These are phyloP conservation scores for Botrytis sinoallii DNA, from an alignment of 2,329 filamentous ascomycete genomes.

Conservation along the genomic window DNA sequence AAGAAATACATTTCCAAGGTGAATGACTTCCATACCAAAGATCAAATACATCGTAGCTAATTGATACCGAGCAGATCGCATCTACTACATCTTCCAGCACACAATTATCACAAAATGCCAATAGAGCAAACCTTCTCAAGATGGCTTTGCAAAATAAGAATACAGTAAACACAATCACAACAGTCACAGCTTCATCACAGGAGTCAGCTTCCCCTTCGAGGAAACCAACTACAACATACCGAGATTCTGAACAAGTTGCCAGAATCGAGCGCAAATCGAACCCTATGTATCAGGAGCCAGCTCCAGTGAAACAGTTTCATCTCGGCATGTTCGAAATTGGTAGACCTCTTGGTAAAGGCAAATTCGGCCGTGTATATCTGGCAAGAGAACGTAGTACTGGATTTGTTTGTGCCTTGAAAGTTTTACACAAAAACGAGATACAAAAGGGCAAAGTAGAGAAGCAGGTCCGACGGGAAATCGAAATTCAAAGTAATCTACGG, in stretches of 20 bases:
- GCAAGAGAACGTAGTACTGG: slow-evolving; percentile 65
- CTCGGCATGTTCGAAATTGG: slow-evolving; percentile 76
- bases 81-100: slow-evolving; percentile 30
- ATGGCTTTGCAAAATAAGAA: slow-evolving; percentile 78
- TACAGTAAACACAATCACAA: slow-evolving; percentile 61
- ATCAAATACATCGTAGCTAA: slow-evolving; percentile 30
- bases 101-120: slow-evolving; percentile 51
- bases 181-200: slow-evolving; percentile 66
- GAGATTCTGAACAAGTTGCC: slow-evolving; percentile 48
- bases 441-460: slow-evolving; percentile 67
- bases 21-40: slow-evolving; percentile 43
- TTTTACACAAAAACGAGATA: slow-evolving; percentile 69
- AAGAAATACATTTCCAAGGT: slow-evolving; percentile 74
- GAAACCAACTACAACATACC: slow-evolving; percentile 46
- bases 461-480: slow-evolving; percentile 70
- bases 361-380: slow-evolving; percentile 71
- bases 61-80: slow-evolving; percentile 37
- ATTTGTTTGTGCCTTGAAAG: slow-evolving; percentile 70
- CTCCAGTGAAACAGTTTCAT: slow-evolving; percentile 62
- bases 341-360: slow-evolving; percentile 69
- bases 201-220: slow-evolving; percentile 50
- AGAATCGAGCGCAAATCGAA: slow-evolving; percentile 50
- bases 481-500: slow-evolving; percentile 70
- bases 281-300: slow-evolving; percentile 55
- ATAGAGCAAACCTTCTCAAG: slow-evolving; percentile 81